phyloP scores from a whole-genome alignment of 495 filamentous ascomycete species.

The Aspergillus avenaceus region DNA sequence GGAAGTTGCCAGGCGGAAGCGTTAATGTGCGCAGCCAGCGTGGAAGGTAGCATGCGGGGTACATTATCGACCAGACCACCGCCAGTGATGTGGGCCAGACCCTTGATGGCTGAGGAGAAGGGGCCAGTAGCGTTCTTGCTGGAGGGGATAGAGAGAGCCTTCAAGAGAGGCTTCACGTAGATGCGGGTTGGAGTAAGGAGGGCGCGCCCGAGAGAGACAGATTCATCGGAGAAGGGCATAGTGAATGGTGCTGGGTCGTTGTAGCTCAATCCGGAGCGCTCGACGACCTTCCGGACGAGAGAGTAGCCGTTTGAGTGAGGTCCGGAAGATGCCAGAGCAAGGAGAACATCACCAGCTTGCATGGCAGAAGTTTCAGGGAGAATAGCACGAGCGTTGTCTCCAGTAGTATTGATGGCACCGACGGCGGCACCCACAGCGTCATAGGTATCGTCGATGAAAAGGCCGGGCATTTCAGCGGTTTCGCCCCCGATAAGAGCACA shows the following conservation, averaged over 20 bases:
- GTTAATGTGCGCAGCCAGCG: slow-evolving; percentile 74
- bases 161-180: slow-evolving; percentile 72
- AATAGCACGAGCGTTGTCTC: slow-evolving; percentile 50
- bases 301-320: slow-evolving; percentile 96
- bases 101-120: slow-evolving; percentile 79
- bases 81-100: slow-evolving; percentile 94
- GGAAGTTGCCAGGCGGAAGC: slow-evolving; percentile 67
- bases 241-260: slow-evolving; percentile 69
- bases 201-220: slow-evolving; percentile 59
- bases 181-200: slow-evolving; percentile 78
- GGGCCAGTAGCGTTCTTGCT: slow-evolving; percentile 32
- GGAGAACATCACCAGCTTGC: slow-evolving; percentile 73
- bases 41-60: slow-evolving; percentile 79
- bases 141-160: slow-evolving; percentile 41
- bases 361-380: slow-evolving; percentile 75
- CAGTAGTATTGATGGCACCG: slow-evolving; percentile 64
- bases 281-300: slow-evolving; percentile 82
- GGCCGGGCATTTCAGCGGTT: slow-evolving; percentile 95
- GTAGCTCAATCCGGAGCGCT: slow-evolving; percentile 64
- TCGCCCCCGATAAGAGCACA: slow-evolving; percentile 94
- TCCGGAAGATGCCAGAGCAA: slow-evolving; percentile 79
- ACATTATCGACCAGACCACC: slow-evolving; percentile 91
- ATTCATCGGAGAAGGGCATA: slow-evolving; percentile 38
- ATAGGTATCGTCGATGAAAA: slow-evolving; percentile 80
- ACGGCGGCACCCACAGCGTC: slow-evolving; percentile 86